These are phyloP conservation scores for Cystofilobasidium capitatum DNA, from an alignment of 768 basidiomycete genomes.

Conservation along the genomic window DNA sequence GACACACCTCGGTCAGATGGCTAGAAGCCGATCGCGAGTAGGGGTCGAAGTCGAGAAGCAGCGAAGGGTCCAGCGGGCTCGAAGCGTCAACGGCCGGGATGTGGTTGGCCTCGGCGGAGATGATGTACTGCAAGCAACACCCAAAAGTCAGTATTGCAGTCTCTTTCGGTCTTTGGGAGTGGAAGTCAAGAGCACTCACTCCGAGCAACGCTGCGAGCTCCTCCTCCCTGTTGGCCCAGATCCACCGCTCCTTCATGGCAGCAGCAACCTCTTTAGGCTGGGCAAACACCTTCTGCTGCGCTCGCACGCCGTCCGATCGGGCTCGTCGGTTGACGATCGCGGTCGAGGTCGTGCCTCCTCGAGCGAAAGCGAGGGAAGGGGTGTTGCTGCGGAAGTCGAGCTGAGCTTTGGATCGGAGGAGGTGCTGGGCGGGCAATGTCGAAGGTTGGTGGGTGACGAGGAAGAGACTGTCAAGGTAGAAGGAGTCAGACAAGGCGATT, in stretches of 20 bases:
- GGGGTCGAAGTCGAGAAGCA: slow-evolving; percentile 74
- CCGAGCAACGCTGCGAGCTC: slow-evolving; percentile 10
- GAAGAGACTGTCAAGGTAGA: not conserved
- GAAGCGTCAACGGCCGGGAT: slow-evolving; percentile 61
- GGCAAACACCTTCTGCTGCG: not conserved
- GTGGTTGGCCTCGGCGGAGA: slow-evolving; percentile 62
- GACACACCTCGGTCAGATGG: slow-evolving; percentile 17
- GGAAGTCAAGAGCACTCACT: not conserved
- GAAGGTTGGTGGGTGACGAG: not conserved
- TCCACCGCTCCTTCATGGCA: not conserved
- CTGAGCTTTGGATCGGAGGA: not conserved
- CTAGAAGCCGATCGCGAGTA: slow-evolving; percentile 52
- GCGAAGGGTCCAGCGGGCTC: slow-evolving; percentile 56
- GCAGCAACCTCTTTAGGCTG: not conserved
- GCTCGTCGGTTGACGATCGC: not conserved
- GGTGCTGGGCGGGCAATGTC: not conserved
- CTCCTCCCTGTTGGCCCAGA: slow-evolving; percentile 12
- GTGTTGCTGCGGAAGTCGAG: not conserved
- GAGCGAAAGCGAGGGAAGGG: not conserved
- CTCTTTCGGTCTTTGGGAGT: not conserved
- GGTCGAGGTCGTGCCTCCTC: not conserved
- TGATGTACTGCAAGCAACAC: slow-evolving; percentile 53
- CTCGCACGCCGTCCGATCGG: not conserved
- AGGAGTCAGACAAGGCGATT: not conserved
- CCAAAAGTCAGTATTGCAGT: not conserved